Base-by-base conservation (phyloP, 2,329 filamentous ascomycete species). In the Leptographium wingfieldii region DNA sequence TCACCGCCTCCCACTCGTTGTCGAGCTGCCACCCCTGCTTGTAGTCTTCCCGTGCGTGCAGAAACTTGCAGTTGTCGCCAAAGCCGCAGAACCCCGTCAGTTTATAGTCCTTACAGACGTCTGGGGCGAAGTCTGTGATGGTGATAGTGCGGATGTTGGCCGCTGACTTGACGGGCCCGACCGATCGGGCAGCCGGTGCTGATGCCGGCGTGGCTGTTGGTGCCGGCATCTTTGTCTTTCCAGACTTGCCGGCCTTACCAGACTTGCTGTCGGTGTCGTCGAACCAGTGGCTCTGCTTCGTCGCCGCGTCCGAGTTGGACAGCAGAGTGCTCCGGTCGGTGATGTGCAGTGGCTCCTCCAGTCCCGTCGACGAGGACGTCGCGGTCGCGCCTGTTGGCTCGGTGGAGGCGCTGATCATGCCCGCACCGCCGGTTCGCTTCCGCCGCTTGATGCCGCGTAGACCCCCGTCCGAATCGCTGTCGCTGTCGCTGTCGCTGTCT, bases 21-120 rank as follows among this genome's bases (percentile, higher is more conserved):
- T 99, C 94, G 5, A 99, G 79, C 71, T 97, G 90, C 94, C 94
- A 99, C 3, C 94, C 94, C 69, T 92, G 87, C 67, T 92, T 90
- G 69, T 90, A 87, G 71, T 90, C 87, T 67, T 89, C 86, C 61
- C 89, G 77, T 5, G 83, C 83, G 68, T 94, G 89, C 0, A 90
- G 69, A 69, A 85, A 94, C 68, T 91, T 95, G 76, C 92, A 96
- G 63, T 80, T 85, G 69, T 94, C 89, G 33, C 88, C 86, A 25
- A 73, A 73, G 0, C 72, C 82, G 66, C 82, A 87, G 69, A 84
- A 85, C 0, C 82, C 85, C 27, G 75, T 88, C 64, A 68, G 64
- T 61, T 73, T 72, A 60, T 70, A 71, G 57, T 97, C 94, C 71
- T 97, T 97, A 74, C 94, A 99, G 0, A 95, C 88, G 65, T 97